Conservation (phyloP, 306 rosid genomes). For the Dalbergia cultrata region DNA sequence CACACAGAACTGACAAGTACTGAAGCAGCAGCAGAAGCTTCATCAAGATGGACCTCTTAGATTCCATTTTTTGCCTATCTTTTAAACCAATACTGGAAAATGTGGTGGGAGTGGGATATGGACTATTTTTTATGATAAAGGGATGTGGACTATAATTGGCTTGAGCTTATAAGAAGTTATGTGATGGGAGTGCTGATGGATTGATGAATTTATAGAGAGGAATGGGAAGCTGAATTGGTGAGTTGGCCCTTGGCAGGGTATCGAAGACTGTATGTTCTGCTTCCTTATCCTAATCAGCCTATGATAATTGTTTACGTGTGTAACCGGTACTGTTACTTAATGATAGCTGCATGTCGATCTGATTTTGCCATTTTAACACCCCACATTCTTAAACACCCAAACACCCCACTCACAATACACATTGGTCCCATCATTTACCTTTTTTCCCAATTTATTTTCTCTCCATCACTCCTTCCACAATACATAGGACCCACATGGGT, state of each 20-base stretch:
- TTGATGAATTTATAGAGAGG: conserved; percentile 40
- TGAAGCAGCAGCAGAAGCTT: conserved; percentile 54
- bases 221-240: not conserved
- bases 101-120: not conserved
- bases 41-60: conserved; percentile 35
- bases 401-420: too few relatives aligned
- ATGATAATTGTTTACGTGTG: conserved; percentile 21
- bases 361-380: too few relatives aligned
- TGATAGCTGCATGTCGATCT: not conserved
- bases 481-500: too few relatives aligned
- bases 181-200: not conserved
- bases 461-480: too few relatives aligned
- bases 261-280: not conserved
- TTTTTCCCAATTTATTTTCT: too few relatives aligned
- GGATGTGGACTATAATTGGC: too few relatives aligned
- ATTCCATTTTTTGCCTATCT: conserved; percentile 17
- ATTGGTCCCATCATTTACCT: too few relatives aligned
- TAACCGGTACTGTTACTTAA: not conserved
- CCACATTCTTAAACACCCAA: too few relatives aligned
- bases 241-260: not conserved
- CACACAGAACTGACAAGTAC: conserved; percentile 49
- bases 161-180: not conserved
- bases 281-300: not conserved
- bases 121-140: not conserved
- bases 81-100: not conserved